These are phyloP conservation scores for Coniosporium apollinis DNA, from an alignment of 495 filamentous ascomycete genomes.

Conservation along the genomic window DNA sequence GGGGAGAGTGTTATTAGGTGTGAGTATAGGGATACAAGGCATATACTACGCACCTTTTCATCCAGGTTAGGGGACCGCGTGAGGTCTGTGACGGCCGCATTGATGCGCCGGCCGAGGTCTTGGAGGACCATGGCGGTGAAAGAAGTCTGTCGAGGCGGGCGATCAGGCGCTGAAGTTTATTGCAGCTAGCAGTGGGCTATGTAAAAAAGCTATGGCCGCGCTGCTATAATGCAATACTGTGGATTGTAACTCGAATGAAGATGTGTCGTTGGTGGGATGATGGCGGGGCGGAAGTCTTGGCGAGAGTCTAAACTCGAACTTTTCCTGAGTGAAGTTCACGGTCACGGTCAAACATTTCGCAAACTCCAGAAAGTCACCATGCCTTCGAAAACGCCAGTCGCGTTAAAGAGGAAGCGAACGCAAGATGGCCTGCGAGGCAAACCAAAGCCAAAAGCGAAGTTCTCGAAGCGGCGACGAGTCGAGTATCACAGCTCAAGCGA, in stretches of 20 bases:
- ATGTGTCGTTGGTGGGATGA: too few relatives aligned
- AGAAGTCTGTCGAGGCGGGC: not conserved
- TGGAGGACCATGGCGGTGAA: constrained; percentile 73
- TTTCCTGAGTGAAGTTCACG: too few relatives aligned
- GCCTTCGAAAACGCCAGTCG: constrained; percentile 9
- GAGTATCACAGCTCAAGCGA: constrained; percentile 62
- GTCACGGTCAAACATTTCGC: too few relatives aligned
- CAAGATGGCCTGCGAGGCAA: constrained; percentile 17
- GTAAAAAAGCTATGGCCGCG: too few relatives aligned
- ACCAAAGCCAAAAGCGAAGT: constrained; percentile 33
- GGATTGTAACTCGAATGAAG: too few relatives aligned
- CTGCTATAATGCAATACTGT: too few relatives aligned
- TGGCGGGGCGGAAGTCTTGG: too few relatives aligned
- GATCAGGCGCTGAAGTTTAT: not conserved
- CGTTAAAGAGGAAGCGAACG: constrained; percentile 14
- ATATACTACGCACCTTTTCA: constrained; percentile 54
- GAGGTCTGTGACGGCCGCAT: constrained; percentile 85
- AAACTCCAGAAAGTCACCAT: constrained; percentile 1
- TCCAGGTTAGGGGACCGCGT: constrained; percentile 83
- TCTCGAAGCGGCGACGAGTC: constrained; percentile 45
- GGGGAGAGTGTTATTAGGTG: constrained; percentile 5
- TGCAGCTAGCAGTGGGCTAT: too few relatives aligned
- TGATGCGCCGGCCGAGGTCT: constrained; percentile 96
- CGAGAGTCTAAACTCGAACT: too few relatives aligned
- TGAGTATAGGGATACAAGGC: not conserved